Percentiles rank a stretch among this genome's conserved stretches.
Evolutionary conservation across 2,329 filamentous ascomycete genomes (phyloP).

Genomic region (Ceratocystis eucalypticola): DNA sequence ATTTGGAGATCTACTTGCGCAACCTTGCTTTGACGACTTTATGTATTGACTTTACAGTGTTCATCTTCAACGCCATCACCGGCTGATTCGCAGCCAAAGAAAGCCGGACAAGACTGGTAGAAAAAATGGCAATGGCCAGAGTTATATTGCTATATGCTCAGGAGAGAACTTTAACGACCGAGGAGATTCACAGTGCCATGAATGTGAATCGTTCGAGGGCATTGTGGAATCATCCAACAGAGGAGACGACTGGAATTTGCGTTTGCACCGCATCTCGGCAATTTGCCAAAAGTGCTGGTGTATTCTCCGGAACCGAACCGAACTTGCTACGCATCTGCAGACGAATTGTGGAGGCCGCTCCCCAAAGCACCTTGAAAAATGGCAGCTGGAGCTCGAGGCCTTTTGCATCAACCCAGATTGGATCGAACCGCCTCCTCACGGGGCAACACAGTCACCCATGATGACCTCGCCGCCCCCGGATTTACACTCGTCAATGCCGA

Average conservation of each 20-base stretch:
- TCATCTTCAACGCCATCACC: slow-evolving; percentile 17
- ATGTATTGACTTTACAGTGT: slow-evolving; percentile 9
- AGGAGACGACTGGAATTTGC: slow-evolving; percentile 4
- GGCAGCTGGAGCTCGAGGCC: slow-evolving; percentile 16
- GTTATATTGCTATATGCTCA: slow-evolving; percentile 18
- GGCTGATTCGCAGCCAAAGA: slow-evolving; percentile 17
- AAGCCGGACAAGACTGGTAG: slow-evolving; percentile 17
- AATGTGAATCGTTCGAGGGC: slow-evolving; percentile 16
- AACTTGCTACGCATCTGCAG: slow-evolving; percentile 12
- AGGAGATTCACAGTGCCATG: slow-evolving; percentile 17
- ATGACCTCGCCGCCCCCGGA: slow-evolving; percentile 8
- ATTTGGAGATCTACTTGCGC: background rate
- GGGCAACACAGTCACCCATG: slow-evolving; percentile 4
- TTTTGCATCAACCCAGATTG: slow-evolving; percentile 17
- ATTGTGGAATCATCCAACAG: slow-evolving; percentile 8
- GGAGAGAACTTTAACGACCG: slow-evolving; percentile 18
- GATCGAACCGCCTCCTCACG: slow-evolving; percentile 10
- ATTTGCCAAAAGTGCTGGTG: slow-evolving; percentile 19
- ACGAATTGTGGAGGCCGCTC: slow-evolving; percentile 15
- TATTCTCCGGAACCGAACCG: slow-evolving; percentile 12
- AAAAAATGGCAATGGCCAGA: slow-evolving; percentile 18
- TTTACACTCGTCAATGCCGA: background rate
- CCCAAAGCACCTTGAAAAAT: slow-evolving; percentile 18
- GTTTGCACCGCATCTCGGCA: slow-evolving; percentile 16
- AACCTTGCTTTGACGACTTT: background rate